These are phyloP conservation scores for Pythium guiyangense DNA, from an alignment of 352 stramenopile species.

Conservation along the genomic window DNA sequence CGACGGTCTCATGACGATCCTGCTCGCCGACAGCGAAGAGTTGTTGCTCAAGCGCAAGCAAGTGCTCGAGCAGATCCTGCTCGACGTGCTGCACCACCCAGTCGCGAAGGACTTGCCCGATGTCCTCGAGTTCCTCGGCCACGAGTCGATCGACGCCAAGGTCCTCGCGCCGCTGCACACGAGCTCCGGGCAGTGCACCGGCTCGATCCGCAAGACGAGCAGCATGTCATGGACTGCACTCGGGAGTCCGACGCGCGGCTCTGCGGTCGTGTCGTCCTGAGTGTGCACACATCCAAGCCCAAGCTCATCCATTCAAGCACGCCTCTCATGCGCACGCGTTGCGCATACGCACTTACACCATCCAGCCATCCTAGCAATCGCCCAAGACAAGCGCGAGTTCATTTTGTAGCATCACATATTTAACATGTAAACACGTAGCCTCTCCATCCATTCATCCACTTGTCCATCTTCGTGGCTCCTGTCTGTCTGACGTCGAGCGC, in stretches of 20 bases:
- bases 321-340: too few species aligned
- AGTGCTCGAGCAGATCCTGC: constrained; percentile 45
- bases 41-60: constrained; percentile 59
- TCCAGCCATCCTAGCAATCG: background rate
- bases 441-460: too few species aligned
- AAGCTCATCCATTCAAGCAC: too few species aligned
- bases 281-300: background rate
- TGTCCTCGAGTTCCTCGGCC: constrained; percentile 59
- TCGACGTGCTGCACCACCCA: constrained; percentile 51
- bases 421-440: background rate
- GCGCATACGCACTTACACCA: background rate
- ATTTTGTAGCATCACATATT: constrained; percentile 2
- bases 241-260: constrained; percentile 8
- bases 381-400: background rate
- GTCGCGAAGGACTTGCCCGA: constrained; percentile 62
- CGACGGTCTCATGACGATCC: constrained; percentile 71
- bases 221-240: constrained; percentile 47
- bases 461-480: too few species aligned
- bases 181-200: constrained; percentile 42
- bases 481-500: too few species aligned
- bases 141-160: constrained; percentile 44
- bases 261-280: constrained; percentile 13
- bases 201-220: constrained; percentile 71
- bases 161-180: constrained; percentile 38
- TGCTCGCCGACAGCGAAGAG: constrained; percentile 66